Conservation (phyloP, 371 early-diverging fungal species). For the Dipsacomyces acuminosporus region DNA sequence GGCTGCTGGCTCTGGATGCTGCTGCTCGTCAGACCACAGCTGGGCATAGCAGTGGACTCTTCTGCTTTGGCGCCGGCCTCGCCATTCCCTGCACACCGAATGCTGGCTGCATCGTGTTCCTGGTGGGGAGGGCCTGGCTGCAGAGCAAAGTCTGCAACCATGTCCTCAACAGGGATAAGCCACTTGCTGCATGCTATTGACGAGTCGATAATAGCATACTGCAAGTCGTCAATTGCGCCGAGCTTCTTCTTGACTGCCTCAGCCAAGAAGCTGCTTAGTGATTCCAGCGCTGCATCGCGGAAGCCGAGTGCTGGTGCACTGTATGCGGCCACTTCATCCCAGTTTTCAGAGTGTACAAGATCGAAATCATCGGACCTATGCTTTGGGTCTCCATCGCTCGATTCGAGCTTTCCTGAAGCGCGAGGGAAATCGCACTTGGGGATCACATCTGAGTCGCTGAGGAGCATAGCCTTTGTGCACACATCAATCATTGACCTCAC, state of each 20-base stretch:
- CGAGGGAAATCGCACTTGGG: constrained; percentile 16
- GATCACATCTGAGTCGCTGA: constrained; percentile 12
- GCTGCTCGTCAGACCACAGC: too few relatives aligned
- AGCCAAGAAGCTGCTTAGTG: constrained; percentile 5
- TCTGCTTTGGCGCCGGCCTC: too few relatives aligned
- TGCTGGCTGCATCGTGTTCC: too few relatives aligned
- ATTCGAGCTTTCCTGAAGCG: too few relatives aligned
- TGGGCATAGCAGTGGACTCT: too few relatives aligned
- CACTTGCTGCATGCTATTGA: constrained; percentile 25
- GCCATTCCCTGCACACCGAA: too few relatives aligned
- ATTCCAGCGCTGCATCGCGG: constrained; percentile 9
- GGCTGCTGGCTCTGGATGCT: too few relatives aligned
- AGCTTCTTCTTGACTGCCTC: constrained; percentile 21
- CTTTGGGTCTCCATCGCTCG: too few relatives aligned
- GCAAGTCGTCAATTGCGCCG: constrained; percentile 29
- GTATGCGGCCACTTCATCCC: constrained; percentile 17
- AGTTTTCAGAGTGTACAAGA: constrained; percentile 27
- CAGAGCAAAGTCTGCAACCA: not conserved
- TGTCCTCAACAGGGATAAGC: constrained; percentile 9
- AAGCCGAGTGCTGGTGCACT: not conserved
- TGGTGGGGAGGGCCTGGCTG: not conserved
- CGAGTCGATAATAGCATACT: constrained; percentile 41
- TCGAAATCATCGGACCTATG: constrained; percentile 1
- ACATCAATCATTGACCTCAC: constrained; percentile 11
- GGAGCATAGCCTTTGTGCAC: constrained; percentile 14